phyloP scores from a whole-genome alignment of 2,329 filamentous ascomycete genomes.

The Sodiomyces alkalinus region DNA sequence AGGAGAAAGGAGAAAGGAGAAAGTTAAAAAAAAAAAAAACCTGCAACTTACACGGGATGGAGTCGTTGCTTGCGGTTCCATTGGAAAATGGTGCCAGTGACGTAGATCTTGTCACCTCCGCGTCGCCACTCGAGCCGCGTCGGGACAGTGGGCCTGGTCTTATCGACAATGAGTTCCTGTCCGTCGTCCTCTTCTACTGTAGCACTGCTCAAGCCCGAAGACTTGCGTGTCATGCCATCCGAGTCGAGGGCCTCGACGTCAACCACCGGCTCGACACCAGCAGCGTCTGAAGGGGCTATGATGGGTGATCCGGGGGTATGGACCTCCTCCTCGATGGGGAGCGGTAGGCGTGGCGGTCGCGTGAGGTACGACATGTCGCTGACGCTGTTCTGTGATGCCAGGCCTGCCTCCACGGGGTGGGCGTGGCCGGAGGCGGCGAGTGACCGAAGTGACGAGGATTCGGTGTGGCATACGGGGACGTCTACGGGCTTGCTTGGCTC shows the following conservation, averaged over 20 bases:
- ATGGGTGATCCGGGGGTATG: constrained; percentile 86
- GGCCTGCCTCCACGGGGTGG: constrained; percentile 24
- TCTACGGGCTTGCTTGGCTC: constrained; percentile 42
- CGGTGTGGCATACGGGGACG: constrained; percentile 28
- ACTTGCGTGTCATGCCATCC: constrained; percentile 34
- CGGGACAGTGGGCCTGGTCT: constrained; percentile 63
- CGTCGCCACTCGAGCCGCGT: constrained; percentile 75
- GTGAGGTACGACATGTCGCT: constrained; percentile 48
- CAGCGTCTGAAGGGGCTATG: constrained; percentile 51
- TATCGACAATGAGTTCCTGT: constrained; percentile 63
- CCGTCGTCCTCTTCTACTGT: constrained; percentile 62
- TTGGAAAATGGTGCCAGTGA: constrained; percentile 92
- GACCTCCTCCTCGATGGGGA: constrained; percentile 86
- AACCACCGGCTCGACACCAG: constrained; percentile 38
- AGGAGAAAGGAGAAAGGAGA: too few relatives aligned
- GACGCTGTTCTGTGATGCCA: constrained; percentile 39
- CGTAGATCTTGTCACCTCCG: constrained; percentile 79
- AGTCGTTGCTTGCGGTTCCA: constrained; percentile 93
- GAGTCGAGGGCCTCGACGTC: constrained; percentile 36
- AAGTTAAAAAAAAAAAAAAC: too few relatives aligned
- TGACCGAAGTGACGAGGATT: constrained; percentile 19
- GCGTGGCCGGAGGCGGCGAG: constrained; percentile 22
- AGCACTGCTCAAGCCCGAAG: constrained; percentile 44
- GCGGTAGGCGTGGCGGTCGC: constrained; percentile 74
- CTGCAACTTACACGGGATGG: constrained; percentile 60